Conservation (phyloP, 306 rosid species). For the Senna tora region DNA sequence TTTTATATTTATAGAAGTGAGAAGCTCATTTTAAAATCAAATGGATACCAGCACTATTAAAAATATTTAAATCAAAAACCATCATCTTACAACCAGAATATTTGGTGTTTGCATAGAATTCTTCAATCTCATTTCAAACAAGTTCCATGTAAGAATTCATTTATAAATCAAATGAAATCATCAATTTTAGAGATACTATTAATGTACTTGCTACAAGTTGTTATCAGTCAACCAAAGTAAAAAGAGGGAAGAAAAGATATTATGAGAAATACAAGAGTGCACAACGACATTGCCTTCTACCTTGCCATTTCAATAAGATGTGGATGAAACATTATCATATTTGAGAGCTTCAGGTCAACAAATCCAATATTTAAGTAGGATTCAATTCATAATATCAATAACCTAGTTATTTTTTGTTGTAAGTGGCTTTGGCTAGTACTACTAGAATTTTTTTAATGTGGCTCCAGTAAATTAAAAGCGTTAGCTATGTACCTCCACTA, state of each 20-base stretch:
- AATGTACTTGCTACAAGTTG: background rate
- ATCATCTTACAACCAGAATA: background rate
- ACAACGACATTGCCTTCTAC: background rate
- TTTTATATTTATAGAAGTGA: background rate
- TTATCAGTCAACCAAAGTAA: conserved; percentile 17
- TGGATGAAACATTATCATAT: background rate
- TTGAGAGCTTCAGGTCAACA: background rate
- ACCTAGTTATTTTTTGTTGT: background rate
- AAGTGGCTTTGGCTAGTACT: background rate
- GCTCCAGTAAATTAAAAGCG: background rate
- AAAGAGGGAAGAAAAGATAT: background rate
- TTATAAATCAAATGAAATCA: background rate
- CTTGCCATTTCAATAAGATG: background rate
- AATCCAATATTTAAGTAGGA: background rate
- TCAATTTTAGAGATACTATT: background rate
- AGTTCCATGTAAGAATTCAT: background rate
- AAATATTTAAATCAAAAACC: background rate
- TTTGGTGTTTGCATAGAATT: background rate
- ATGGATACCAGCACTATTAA: background rate
- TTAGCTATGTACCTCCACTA: conserved; percentile 63
- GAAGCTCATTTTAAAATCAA: conserved; percentile 3
- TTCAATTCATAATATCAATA: background rate
- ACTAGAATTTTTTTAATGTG: background rate
- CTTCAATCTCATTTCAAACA: background rate
- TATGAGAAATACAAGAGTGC: background rate